Conservation (phyloP, 208 protist species). For the Acanthamoeba sp. region DNA sequence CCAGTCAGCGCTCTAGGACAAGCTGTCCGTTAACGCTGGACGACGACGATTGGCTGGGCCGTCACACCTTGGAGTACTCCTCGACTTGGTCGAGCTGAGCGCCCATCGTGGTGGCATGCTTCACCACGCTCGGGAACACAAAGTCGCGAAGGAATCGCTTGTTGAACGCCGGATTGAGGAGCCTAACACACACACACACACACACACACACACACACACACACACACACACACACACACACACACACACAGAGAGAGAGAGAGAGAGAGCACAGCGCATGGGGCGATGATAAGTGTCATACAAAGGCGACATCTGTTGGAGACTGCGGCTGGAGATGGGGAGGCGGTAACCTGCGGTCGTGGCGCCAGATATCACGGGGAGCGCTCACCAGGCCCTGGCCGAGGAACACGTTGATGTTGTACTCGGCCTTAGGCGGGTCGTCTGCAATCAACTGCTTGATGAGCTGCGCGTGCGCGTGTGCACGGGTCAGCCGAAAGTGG, state of each 20-base stretch:
- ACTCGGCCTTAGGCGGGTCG: slow-evolving; percentile 71
- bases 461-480: slow-evolving; percentile 33
- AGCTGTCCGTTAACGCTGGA: no score
- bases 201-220: no score
- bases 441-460: slow-evolving; percentile 51
- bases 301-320: no score
- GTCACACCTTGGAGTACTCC: neutral
- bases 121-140: slow-evolving; percentile 64
- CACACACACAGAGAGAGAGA: neutral
- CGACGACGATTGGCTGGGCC: neutral
- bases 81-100: neutral
- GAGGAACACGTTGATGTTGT: slow-evolving; percentile 54
- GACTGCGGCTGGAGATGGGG: no score
- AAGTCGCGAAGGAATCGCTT: slow-evolving; percentile 67
- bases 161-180: slow-evolving; percentile 73
- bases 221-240: no score
- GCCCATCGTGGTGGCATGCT: slow-evolving; percentile 35
- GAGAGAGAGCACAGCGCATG: neutral
- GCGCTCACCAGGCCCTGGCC: slow-evolving; percentile 68
- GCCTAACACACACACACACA: neutral
- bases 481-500: neutral
- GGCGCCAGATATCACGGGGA: slow-evolving; percentile 30
- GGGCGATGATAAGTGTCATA: no score
- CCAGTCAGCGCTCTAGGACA: no score
- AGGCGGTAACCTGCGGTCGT: slow-evolving; percentile 58